Evolutionary conservation across 2,329 filamentous ascomycete genomes (phyloP), one percentile per base, ranked within the genome.

Genomic region (Tolypocladium ovalisporum): DNA sequence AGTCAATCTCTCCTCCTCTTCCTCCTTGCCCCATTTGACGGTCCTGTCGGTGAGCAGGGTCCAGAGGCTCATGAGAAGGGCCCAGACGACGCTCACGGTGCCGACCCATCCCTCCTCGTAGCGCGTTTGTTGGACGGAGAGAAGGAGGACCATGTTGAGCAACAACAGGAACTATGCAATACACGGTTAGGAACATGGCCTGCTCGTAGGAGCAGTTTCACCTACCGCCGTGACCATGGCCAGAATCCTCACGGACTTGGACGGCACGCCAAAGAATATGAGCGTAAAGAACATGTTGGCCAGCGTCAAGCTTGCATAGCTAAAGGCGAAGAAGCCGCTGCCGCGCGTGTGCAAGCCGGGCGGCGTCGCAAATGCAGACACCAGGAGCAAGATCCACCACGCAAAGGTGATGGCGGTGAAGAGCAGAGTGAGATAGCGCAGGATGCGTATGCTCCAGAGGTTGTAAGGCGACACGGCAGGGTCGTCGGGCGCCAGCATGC

Each of bases 381-480:
- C 84, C n/a, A 99, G 79, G 37, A 96, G 78, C 56, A 97, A 71
- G 12, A 90, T 80, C 93, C 94, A 97, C 93, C 93, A 97, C n/a
- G 90, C 66, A 66, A 95, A 90, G 57, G 85, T 89, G 64, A 92
- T 69, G 55, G 84, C 71, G 24, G 93, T 78, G 67, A 97, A 89
- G 40, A 90, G 65, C 57, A 96, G 78, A 6, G 90, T 93, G 60
- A 94, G 71, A 67, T 86, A 89, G 68, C 91, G 84, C 56, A 94
- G 78, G 52, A 88, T 82, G 22, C 94, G 87, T 54, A 99, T 88
- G 59, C 85, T 90, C 87, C 91, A 96, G 40, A 97, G 82, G 66
- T 99, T 99, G 75, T 97, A 97, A 0, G 94, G 94, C 3, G 90
- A 89, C 72, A 96, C 75, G n/a, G 74, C 75, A 12, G 75, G 74